Evolutionary conservation across 768 basidiomycete genomes (phyloP), one percentile per base, ranked within the genome.

Genomic region (Gautieria morchelliformis): DNA sequence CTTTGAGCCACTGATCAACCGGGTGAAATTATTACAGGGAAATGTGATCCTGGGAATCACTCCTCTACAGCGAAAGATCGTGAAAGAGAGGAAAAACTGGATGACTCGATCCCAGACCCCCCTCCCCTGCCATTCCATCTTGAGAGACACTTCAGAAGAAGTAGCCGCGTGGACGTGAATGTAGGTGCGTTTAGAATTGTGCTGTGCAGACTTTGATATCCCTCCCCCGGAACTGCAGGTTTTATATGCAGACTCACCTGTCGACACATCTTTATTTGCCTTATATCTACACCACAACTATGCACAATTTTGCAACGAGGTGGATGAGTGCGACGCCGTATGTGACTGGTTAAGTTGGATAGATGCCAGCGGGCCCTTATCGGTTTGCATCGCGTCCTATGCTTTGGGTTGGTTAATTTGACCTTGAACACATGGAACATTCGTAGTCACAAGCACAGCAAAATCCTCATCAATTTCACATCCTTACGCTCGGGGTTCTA

Each of bases 251-350:
- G 87, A 92, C 66, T 88, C 88, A 0, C 93, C 95, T 0, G 86
- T 98, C 55, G 96, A 99, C 69, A 83, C 91, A 1, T 90, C 89
- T 1, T 74, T 97, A 1, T 87, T 93, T 60, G 85, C 86, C 3
- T 70, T 95, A 7, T 99, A 97, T 66, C 76, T 94, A 9, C 96
- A 99, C 63, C 93, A 98, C 68, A 98, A 96, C 66, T 92, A 94
- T 63, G 78, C 85, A 0, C 84, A 86, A 56, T 98, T 90, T 65
- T 93, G 89, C 65, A 73, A 77, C 42, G 81, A 85, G 39, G 68
- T 93, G 4, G 89, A 93, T 7, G 78, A 97, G 52, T 84, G 83
- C 62, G 79, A 78, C 4, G 79, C 76, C 3, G 67, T 93, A 12
- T 75, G 80, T 8, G 91, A 92, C 46, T 83, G 81, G 72, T 68